phyloP scores from a whole-genome alignment of 306 rosid species.

The Ceratonia siliqua region DNA sequence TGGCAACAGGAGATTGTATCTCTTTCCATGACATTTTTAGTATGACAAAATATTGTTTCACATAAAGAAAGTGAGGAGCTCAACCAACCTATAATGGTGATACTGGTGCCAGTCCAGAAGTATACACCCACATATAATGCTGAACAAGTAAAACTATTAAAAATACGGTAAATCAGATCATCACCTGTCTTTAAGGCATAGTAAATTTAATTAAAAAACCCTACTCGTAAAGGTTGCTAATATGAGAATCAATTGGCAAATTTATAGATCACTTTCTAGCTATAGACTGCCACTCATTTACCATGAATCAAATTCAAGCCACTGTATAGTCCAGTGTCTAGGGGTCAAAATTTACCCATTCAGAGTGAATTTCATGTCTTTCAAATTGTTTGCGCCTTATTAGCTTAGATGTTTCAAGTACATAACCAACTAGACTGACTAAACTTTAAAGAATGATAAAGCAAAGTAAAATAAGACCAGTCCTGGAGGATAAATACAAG shows the following conservation, averaged over 20 bases:
- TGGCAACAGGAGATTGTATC: neutral
- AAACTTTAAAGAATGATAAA: neutral
- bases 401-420: neutral
- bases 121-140: neutral
- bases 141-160: neutral
- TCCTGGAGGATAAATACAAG: neutral
- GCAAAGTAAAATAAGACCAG: neutral
- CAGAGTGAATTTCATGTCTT: neutral
- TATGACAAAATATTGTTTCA: neutral
- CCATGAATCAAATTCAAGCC: neutral
- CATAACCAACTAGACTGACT: constrained; percentile 5
- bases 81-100: neutral
- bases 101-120: constrained; percentile 1
- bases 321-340: neutral
- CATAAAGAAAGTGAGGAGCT: neutral
- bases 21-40: neutral
- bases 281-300: neutral
- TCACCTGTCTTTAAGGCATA: neutral
- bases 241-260: neutral
- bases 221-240: neutral
- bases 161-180: constrained; percentile 15
- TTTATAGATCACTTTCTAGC: neutral
- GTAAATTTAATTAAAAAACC: constrained; percentile 6
- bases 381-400: neutral
- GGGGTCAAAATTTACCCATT: neutral